phyloP scores from a whole-genome alignment of 2,329 filamentous ascomycete genomes.

The Xylaria sp. region DNA sequence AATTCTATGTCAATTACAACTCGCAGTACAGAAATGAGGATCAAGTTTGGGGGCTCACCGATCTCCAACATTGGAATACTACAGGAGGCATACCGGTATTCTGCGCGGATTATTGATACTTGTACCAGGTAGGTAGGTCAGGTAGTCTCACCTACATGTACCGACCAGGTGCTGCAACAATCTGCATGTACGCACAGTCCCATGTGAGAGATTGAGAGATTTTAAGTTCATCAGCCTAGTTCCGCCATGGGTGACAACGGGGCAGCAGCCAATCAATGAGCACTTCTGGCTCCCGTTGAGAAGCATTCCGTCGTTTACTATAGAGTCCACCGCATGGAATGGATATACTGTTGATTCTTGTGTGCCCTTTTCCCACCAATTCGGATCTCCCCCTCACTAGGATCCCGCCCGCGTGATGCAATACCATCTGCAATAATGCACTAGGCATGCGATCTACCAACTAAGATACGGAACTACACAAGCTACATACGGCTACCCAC shows the following conservation, averaged over 20 bases:
- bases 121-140: no score
- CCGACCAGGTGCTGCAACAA: slow-evolving; percentile 18
- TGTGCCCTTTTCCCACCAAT: slow-evolving; percentile 24
- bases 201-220: slow-evolving; percentile 27
- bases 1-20: not conserved
- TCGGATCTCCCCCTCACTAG: slow-evolving; percentile 30
- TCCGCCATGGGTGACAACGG: slow-evolving; percentile 3
- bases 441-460: slow-evolving; percentile 25
- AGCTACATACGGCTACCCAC: slow-evolving; percentile 12
- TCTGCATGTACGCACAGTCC: slow-evolving; percentile 24
- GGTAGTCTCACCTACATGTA: slow-evolving; percentile 10
- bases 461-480: not conserved
- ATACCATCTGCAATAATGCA: slow-evolving; percentile 34
- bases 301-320: not conserved
- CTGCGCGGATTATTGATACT: slow-evolving; percentile 21
- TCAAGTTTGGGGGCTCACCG: not conserved
- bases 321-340: not conserved
- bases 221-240: slow-evolving; percentile 32
- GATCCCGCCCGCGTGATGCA: slow-evolving; percentile 30
- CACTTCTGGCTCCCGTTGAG: not conserved
- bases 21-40: not conserved
- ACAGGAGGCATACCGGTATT: slow-evolving; percentile 1
- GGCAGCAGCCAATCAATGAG: slow-evolving; percentile 15
- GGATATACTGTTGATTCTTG: not conserved
- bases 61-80: not conserved